A percentile compares a stretch with the other conserved stretches of the same genome.
Conservation (phyloP, 2,329 filamentous ascomycete species). For the Clonostachys rhizophaga region DNA sequence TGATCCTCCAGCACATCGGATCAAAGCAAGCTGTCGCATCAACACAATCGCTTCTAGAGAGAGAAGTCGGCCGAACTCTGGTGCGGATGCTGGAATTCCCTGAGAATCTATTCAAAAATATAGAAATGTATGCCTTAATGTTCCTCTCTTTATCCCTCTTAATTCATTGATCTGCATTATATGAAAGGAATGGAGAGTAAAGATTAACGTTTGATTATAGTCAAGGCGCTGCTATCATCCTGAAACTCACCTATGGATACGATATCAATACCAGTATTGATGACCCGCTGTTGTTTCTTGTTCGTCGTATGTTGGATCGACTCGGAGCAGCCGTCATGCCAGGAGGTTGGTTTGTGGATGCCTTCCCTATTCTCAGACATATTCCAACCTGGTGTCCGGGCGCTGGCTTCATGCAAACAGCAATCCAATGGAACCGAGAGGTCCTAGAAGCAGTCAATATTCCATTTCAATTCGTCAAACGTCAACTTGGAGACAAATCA, state of each 20-base stretch:
- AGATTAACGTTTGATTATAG: slow-evolving; percentile 4
- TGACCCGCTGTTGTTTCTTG: slow-evolving; percentile 8
- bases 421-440: slow-evolving; percentile 9
- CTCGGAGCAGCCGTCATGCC: slow-evolving; percentile 12
- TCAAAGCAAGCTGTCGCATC: slow-evolving; percentile 7
- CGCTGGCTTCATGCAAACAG: slow-evolving; percentile 10
- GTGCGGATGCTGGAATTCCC: slow-evolving; percentile 12
- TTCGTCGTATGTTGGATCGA: slow-evolving; percentile 10
- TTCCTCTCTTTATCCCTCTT: too few relatives aligned
- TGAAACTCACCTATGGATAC: slow-evolving; percentile 13
- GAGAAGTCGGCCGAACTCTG: slow-evolving; percentile 15
- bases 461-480: slow-evolving; percentile 11
- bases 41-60: slow-evolving; percentile 5
- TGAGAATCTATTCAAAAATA: slow-evolving; percentile 9
- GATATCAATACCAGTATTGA: slow-evolving; percentile 9
- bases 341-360: slow-evolving; percentile 12
- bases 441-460: slow-evolving; percentile 7
- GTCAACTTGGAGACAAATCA: slow-evolving; percentile 4
- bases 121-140: slow-evolving; percentile 12
- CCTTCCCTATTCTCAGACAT: slow-evolving; percentile 8
- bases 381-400: slow-evolving; percentile 11
- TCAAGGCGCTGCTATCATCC: slow-evolving; percentile 8
- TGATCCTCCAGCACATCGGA: slow-evolving; percentile 18
- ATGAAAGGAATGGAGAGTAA: too few relatives aligned
- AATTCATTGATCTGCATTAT: too few relatives aligned